These are phyloP conservation scores for Citrullus amarus DNA, from an alignment of 306 rosid genomes.

Conservation along the genomic window DNA sequence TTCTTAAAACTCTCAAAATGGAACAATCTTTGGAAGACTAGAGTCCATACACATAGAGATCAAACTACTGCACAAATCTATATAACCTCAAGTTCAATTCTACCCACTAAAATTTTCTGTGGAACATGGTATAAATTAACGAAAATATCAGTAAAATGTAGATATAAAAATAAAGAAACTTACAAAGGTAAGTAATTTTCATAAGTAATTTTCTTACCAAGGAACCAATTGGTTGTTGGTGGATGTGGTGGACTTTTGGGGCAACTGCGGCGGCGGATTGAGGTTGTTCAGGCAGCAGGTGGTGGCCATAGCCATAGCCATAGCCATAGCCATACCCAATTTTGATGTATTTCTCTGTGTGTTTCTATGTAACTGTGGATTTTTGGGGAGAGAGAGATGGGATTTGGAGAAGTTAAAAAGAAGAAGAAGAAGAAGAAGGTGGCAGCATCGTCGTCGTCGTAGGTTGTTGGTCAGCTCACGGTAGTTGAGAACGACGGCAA, in stretches of 20 bases:
- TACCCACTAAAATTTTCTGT: too few relatives aligned
- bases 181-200: too few relatives aligned
- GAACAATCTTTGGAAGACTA: too few relatives aligned
- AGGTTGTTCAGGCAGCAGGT: not conserved
- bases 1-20: too few relatives aligned
- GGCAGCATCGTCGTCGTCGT: not conserved
- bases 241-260: not conserved
- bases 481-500: conserved; percentile 4
- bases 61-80: too few relatives aligned
- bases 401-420: not conserved
- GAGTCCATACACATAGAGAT: too few relatives aligned
- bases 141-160: too few relatives aligned
- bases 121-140: too few relatives aligned
- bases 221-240: not conserved
- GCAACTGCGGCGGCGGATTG: not conserved
- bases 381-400: not conserved
- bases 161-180: too few relatives aligned
- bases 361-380: not conserved
- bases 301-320: not conserved
- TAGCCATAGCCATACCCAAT: not conserved
- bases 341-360: too few relatives aligned
- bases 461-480: not conserved
- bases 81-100: too few relatives aligned
- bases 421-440: not conserved
- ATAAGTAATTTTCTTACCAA: not conserved